Conservation (phyloP, 176 grass and related monocot genomes). For the Eragrostis curvula region DNA sequence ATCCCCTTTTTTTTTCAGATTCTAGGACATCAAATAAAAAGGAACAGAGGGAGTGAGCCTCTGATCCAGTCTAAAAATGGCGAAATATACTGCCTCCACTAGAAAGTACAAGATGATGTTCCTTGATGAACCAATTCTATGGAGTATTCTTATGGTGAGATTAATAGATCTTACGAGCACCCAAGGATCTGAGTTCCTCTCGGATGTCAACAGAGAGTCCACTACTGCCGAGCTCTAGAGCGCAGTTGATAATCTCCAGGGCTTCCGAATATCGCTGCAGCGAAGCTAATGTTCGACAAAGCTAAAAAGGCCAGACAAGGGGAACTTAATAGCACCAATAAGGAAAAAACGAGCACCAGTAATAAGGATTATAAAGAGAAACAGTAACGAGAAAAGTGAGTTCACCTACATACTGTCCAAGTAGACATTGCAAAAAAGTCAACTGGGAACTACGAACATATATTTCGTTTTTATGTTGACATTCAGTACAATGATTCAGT, state of each 20-base stretch:
- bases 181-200: constrained; percentile 80
- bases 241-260: constrained; percentile 79
- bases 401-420: neutral
- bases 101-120: neutral
- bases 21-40: neutral
- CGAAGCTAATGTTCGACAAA: constrained; percentile 78
- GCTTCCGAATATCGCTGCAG: constrained; percentile 80
- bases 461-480: neutral
- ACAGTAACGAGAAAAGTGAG: neutral
- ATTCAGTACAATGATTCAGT: neutral
- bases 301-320: constrained; percentile 48
- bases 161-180: constrained; percentile 70
- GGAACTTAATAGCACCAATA: constrained; percentile 8
- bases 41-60: neutral
- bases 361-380: neutral
- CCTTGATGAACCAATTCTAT: neutral
- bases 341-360: no score
- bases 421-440: neutral
- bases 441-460: neutral
- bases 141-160: neutral
- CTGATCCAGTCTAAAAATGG: neutral
- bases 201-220: constrained; percentile 57
- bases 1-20: neutral
- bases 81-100: neutral
- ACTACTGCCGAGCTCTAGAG: constrained; percentile 83